Conservation (phyloP, 345 rosid species). For the Cochlearia excelsa region DNA sequence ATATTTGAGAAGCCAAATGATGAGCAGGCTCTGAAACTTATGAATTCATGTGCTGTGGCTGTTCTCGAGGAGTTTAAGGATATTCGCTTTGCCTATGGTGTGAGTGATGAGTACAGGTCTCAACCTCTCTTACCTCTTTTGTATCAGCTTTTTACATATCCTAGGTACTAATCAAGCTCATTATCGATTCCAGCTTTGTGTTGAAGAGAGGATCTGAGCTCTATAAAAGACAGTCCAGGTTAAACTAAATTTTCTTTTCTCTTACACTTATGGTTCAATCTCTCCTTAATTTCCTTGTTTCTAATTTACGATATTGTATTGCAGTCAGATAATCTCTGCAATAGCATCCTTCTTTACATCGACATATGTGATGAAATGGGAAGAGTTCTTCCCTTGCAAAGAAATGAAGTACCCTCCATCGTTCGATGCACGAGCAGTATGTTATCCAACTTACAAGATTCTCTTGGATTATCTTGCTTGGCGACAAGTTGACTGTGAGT, state of each 20-base stretch:
- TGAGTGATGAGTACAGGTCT: conserved; percentile 91
- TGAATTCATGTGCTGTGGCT: conserved; percentile 83
- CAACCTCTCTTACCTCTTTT: conserved; percentile 5
- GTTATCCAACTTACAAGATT: conserved; percentile 75
- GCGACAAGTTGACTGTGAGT: conserved; percentile 99
- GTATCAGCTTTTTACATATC: conserved; percentile 4
- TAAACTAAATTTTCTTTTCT: conserved; percentile 1
- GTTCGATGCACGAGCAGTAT: conserved; percentile 90
- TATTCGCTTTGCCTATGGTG: conserved; percentile 54
- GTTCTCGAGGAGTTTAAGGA: conserved; percentile 69
- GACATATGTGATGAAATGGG: conserved; percentile 64
- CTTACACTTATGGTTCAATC: background rate
- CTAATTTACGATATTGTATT: background rate
- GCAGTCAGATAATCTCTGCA: conserved; percentile 62
- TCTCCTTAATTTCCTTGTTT: background rate
- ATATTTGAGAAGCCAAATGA: conserved; percentile 88
- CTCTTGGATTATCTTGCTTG: conserved; percentile 82
- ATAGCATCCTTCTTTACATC: conserved; percentile 75
- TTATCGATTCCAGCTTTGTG: conserved; percentile 51
- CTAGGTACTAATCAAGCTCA: conserved; percentile 18
- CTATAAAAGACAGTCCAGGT: conserved; percentile 69
- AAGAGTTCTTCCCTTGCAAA: conserved; percentile 51
- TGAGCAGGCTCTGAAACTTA: conserved; percentile 75
- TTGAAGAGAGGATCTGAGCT: conserved; percentile 60
- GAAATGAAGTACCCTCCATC: background rate